Evolutionary conservation across 2,329 filamentous ascomycete species (phyloP).

Genomic region (Calonectria pseudoreteaudii): DNA sequence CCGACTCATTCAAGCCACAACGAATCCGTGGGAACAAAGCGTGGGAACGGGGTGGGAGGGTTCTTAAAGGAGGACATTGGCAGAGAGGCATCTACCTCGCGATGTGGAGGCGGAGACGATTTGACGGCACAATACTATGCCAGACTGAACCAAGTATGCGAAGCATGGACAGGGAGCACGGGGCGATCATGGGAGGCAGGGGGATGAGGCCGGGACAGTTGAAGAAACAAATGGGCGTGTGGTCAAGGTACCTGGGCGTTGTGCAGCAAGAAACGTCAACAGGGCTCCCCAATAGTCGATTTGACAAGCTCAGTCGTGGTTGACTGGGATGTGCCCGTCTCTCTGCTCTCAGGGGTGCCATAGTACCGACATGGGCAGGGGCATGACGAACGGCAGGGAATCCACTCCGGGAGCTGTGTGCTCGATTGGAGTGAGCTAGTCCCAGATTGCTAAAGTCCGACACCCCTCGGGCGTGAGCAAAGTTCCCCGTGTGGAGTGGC

Average conservation of each 20-base stretch:
- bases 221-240: constrained; percentile 43
- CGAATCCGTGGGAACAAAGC: constrained; percentile 40
- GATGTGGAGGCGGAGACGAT: constrained; percentile 46
- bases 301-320: constrained; percentile 42
- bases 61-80: constrained; percentile 36
- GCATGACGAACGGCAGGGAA: constrained; percentile 39
- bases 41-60: constrained; percentile 37
- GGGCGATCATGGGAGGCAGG: constrained; percentile 45
- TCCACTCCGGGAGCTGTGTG: constrained; percentile 38
- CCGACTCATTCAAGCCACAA: constrained; percentile 43
- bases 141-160: constrained; percentile 44
- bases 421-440: constrained; percentile 43
- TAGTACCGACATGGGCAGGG: constrained; percentile 39
- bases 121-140: constrained; percentile 44
- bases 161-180: constrained; percentile 45
- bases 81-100: constrained; percentile 33
- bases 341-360: constrained; percentile 36
- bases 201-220: constrained; percentile 37
- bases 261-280: constrained; percentile 43
- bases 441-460: constrained; percentile 25
- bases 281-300: constrained; percentile 34
- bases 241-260: constrained; percentile 38
- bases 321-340: constrained; percentile 38
- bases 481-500: constrained; percentile 29
- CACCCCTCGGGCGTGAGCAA: constrained; percentile 34